Evolutionary conservation across 2,329 filamentous ascomycete species (phyloP).

Genomic region (Exophiala oligosperma): DNA sequence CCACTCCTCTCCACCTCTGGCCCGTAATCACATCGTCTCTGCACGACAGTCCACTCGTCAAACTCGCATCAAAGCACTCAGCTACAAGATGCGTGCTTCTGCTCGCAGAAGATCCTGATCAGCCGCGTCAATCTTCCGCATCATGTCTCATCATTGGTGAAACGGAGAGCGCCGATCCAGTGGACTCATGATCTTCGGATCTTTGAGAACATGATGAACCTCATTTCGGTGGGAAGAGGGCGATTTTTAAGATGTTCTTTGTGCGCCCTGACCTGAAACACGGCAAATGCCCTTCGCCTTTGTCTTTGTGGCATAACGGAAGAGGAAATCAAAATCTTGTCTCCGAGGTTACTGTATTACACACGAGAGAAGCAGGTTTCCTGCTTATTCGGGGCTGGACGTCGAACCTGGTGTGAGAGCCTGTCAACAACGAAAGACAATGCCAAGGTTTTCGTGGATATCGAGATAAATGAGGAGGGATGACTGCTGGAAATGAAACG

Average conservation of each 20-base stretch:
- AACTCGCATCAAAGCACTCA: slow-evolving; percentile 54
- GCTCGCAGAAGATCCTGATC: slow-evolving; percentile 52
- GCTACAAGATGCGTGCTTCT: slow-evolving; percentile 52
- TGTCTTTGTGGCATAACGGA: slow-evolving; percentile 40
- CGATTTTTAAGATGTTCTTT: slow-evolving; percentile 98
- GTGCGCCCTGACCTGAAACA: slow-evolving; percentile 66
- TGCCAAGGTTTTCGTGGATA: slow-evolving; percentile 17
- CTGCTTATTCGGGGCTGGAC: slow-evolving; percentile 30
- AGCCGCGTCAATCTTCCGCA: slow-evolving; percentile 68
- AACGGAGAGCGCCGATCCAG: slow-evolving; percentile 57
- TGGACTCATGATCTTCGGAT: slow-evolving; percentile 30
- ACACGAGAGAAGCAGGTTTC: slow-evolving; percentile 66
- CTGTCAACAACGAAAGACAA: slow-evolving; percentile 15
- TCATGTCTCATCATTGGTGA: slow-evolving; percentile 49
- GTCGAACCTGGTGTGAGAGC: slow-evolving; percentile 32
- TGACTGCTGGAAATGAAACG: slow-evolving; percentile 11
- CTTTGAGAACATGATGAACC: slow-evolving; percentile 33
- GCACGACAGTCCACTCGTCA: slow-evolving; percentile 40
- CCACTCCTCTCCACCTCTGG: slow-evolving; percentile 43
- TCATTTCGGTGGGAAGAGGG: slow-evolving; percentile 50
- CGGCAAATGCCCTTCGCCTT: slow-evolving; percentile 33
- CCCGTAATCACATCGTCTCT: slow-evolving; percentile 31
- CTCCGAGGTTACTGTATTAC: slow-evolving; percentile 80
- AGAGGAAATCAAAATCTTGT: slow-evolving; percentile 95
- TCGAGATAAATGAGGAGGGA: slow-evolving; percentile 14